phyloP scores from a whole-genome alignment of 441 rosid genomes.

The Bocquillonia castaneifolia region DNA sequence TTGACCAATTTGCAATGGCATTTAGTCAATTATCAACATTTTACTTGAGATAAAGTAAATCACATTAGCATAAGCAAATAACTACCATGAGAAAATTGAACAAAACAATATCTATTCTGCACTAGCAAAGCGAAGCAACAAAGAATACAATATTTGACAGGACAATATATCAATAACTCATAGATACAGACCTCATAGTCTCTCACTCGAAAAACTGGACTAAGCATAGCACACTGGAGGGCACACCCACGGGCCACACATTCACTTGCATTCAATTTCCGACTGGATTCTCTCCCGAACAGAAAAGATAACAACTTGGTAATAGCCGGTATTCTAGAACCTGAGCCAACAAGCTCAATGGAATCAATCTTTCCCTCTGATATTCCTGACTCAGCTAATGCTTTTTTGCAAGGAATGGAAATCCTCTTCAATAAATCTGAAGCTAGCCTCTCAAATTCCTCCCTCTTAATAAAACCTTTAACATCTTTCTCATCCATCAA shows the following conservation, averaged over 20 bases:
- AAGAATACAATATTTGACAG: neutral
- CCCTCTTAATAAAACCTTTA: constrained; percentile 80
- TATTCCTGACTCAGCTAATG: constrained; percentile 44
- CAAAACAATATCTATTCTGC: neutral
- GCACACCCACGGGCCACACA: constrained; percentile 67
- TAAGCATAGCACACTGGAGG: constrained; percentile 61
- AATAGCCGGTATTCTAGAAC: constrained; percentile 56
- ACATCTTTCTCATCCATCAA: constrained; percentile 98
- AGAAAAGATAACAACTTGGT: constrained; percentile 35
- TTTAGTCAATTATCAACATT: neutral
- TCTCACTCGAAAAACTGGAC: constrained; percentile 52
- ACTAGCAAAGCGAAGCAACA: neutral
- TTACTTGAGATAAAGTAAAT: neutral
- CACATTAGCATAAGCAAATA: neutral
- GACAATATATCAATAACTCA: neutral
- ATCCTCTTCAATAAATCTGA: constrained; percentile 41
- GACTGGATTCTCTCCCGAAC: constrained; percentile 47
- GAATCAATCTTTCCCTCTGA: constrained; percentile 37
- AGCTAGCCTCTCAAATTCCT: constrained; percentile 62
- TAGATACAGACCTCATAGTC: constrained; percentile 48
- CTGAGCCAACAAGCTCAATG: constrained; percentile 59
- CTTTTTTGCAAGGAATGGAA: constrained; percentile 42
- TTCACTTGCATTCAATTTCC: constrained; percentile 58
- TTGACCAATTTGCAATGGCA: neutral
- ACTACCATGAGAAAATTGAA: neutral